Base-by-base conservation (phyloP, 1,139 yeast species). In the Torulaspora pretoriensis region DNA sequence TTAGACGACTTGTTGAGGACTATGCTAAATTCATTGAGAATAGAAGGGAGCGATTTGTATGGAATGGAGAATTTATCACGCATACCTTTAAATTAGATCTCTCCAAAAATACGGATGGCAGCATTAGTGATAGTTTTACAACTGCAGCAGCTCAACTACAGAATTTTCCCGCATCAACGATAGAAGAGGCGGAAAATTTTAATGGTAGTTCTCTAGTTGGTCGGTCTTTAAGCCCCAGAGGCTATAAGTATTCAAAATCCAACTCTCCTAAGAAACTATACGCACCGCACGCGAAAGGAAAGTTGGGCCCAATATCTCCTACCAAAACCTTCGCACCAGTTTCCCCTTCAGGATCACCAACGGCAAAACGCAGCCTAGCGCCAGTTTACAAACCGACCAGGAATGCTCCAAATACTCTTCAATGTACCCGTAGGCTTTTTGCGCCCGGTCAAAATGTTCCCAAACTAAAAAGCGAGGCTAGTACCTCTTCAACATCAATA, bases 91-190 rank as follows among this genome's bases (percentile, higher is more conserved):
- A 47, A 2, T 36, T 62, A 8, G 54, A 60, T 34, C 38, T 47
- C 14, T 35, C 43, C 12, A 50, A 45, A 24, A 52, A 48, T 22
- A 46, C 45, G 10, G 24, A 29, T 33, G 13, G 40, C 35, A 7
- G 25, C 39, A 24, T 33, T 16, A 8, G 38, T 16, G 45, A 17
- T 22, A 55, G 53, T 16, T 57, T 61, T 23, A 57, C 59, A 4
- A 60, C 63, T 2, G 65, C 65, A 4, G 62, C 64, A 9, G 46
- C 45, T 2, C 62, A 60, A 45, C 54, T 42, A 46, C 54, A 32
- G 12, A 37, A 19, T 41, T 44, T 35, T 24, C 16, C 27, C 3
- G 32, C 8, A 2, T 45, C 49, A 13, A 45, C 53, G 13, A 35
- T 29, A n/a, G 46, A 30, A 19, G 43, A 28, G 16, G 37, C 30